Evolutionary conservation across 345 rosid genomes (phyloP), one percentile per base, ranked within the genome.

Genomic region (Heritiera fomes): DNA sequence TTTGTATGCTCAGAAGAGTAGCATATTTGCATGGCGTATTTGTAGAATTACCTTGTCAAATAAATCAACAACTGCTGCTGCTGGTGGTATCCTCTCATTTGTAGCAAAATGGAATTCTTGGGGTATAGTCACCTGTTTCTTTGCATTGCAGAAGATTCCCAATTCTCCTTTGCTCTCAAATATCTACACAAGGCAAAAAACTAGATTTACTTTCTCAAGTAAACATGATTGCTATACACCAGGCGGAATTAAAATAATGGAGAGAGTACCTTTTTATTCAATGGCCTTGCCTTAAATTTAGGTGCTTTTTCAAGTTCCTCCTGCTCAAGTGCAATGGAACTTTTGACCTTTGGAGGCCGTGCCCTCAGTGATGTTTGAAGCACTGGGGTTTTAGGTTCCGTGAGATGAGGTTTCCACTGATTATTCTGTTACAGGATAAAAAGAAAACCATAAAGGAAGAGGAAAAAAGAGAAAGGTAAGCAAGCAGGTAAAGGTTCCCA

Each of bases 81-180:
- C 83, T 38, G 85, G 91, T 38, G 96, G 95, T 79, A 93, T 90
- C 88, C 99, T 89, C 82, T 94, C 96, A 82, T 91, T 83, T 61
- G 90, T 97, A 9, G 91, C 93, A 67, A 97, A 93, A 83, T 91
- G 97, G 83, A 97, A 97, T 87, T 93, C 99, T 77, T 89, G 91
- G 71, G 97, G 98, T 81, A 82, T 83, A 20, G 99, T 94, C 60
- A 83, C 86, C 28, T 90, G 95, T 77, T 89, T 96, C 89, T 94
- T 96, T 77, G 83, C 72, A 79, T 89, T 90, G 79, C 91, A 91
- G 72, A 89, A 94, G 41, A 96, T 77, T 45, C 97, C 98, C 87
- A 96, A 34, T 49, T 89, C 97, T 78, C 99, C 99, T 88, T 93
- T 97, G 76, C 97, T 94, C 82, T 94, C 98, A 83, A 97, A 92